Evolutionary conservation across 768 basidiomycete species (phyloP).

Genomic region (Suillus subluteus): DNA sequence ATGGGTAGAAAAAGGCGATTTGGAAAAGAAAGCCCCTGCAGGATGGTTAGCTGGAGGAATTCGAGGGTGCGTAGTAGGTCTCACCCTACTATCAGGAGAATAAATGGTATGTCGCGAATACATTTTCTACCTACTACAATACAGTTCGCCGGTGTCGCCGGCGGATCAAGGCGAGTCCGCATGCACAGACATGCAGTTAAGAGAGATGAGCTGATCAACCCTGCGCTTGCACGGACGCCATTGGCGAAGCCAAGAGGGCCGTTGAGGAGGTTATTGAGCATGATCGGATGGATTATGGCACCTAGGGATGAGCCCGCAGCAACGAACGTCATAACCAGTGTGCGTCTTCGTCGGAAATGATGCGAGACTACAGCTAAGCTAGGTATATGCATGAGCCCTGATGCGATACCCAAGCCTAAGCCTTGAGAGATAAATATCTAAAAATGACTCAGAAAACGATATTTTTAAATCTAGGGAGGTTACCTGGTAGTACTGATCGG

Average conservation of each 20-base stretch:
- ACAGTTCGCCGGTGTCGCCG: background rate
- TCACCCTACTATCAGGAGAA: constrained; percentile 27
- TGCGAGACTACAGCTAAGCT: constrained; percentile 46
- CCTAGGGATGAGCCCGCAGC: background rate
- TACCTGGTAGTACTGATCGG: constrained; percentile 41
- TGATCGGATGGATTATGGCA: background rate
- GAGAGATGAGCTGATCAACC: background rate
- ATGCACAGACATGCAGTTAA: background rate
- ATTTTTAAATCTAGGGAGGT: background rate
- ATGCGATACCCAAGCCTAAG: constrained; percentile 43
- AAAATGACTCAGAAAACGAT: background rate
- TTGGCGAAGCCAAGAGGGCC: background rate
- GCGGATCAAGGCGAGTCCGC: background rate
- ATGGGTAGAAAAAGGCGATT: constrained; percentile 43
- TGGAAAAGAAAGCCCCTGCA: constrained; percentile 23
- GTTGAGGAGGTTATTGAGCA: background rate
- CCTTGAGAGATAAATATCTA: constrained; percentile 51
- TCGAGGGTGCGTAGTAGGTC: background rate
- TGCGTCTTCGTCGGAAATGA: constrained; percentile 42
- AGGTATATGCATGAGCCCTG: constrained; percentile 50
- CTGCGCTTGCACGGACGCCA: background rate
- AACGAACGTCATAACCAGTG: background rate
- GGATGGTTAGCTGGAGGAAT: background rate
- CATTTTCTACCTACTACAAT: constrained; percentile 27
- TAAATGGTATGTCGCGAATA: constrained; percentile 25